Percentiles rank a stretch among this genome's conserved stretches.
Conservation (phyloP, 176 grass and related monocot genomes). For the Tillandsia leiboldiana region DNA sequence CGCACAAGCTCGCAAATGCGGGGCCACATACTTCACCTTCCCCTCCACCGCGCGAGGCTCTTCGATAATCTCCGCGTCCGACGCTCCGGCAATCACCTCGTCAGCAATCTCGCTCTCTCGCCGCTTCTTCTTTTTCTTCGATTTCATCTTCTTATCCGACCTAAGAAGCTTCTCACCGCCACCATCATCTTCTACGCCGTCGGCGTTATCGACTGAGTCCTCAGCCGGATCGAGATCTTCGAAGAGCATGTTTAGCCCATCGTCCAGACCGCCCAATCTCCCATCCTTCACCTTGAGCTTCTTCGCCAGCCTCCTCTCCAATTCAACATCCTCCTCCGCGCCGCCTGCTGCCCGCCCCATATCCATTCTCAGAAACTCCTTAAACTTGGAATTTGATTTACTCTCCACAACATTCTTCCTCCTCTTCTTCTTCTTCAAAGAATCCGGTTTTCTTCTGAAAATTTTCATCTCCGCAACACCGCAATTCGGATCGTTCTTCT, state of each 20-base stretch:
- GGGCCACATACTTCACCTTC: conserved; percentile 64
- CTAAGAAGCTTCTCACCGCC: too few species aligned
- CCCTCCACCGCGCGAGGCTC: too few species aligned
- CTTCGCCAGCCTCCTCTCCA: conserved; percentile 70
- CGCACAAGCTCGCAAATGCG: conserved; percentile 31
- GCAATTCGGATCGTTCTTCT: conserved; percentile 10
- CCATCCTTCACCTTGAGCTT: conserved; percentile 84
- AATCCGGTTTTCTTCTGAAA: conserved; percentile 15
- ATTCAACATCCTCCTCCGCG: conserved; percentile 51
- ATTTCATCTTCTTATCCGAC: too few species aligned
- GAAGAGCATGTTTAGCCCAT: too few species aligned
- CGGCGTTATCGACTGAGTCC: too few species aligned
- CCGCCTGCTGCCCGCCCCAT: conserved; percentile 31
- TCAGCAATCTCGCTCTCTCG: too few species aligned
- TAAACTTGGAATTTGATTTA: conserved; percentile 53
- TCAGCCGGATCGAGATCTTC: too few species aligned
- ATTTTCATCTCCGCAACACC: conserved; percentile 25
- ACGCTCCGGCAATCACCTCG: too few species aligned
- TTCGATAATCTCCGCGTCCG: too few species aligned
- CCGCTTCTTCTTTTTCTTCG: too few species aligned
- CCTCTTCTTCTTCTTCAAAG: conserved; percentile 9
- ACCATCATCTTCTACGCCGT: too few species aligned
- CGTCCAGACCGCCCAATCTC: conserved; percentile 46
- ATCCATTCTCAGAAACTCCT: conserved; percentile 72
- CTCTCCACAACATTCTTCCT: conserved; percentile 25